Percentiles rank a stretch among this genome's conserved stretches.
Conservation (phyloP, 2,329 filamentous ascomycete genomes). For the Aciculosporium take region DNA sequence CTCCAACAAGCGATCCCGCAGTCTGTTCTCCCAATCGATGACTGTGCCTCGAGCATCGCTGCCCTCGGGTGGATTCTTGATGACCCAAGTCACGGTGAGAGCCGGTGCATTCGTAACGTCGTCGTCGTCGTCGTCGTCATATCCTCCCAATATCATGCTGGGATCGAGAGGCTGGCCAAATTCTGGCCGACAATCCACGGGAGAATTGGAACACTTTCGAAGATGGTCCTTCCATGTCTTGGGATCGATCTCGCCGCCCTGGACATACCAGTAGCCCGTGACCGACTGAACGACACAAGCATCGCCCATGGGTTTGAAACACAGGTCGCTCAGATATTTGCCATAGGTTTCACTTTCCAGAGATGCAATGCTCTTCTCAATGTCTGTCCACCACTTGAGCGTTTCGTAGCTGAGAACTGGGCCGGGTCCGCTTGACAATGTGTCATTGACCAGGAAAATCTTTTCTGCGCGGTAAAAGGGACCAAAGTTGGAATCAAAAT, state of each 20-base stretch:
- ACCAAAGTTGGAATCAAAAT: slow-evolving; percentile 86
- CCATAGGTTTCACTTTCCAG: slow-evolving; percentile 57
- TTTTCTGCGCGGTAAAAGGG: slow-evolving; percentile 94
- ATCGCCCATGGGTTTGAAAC: slow-evolving; percentile 81
- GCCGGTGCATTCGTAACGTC: slow-evolving; percentile 62
- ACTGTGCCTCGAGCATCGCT: slow-evolving; percentile 55
- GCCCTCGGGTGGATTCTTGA: slow-evolving; percentile 71
- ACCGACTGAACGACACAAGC: slow-evolving; percentile 88
- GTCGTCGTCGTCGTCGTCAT: slow-evolving; percentile 47
- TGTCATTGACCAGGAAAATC: slow-evolving; percentile 86
- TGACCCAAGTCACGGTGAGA: slow-evolving; percentile 85
- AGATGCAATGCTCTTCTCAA: slow-evolving; percentile 62
- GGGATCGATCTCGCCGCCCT: slow-evolving; percentile 18
- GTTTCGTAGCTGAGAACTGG: slow-evolving; percentile 83
- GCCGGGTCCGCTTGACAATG: slow-evolving; percentile 43
- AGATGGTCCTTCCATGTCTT: slow-evolving; percentile 60
- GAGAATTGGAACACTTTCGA: slow-evolving; percentile 59
- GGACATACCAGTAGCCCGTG: slow-evolving; percentile 72
- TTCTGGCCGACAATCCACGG: slow-evolving; percentile 71
- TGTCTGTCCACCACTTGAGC: slow-evolving; percentile 82
- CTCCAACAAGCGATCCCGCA: slow-evolving; percentile 60
- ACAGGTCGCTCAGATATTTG: slow-evolving; percentile 66
- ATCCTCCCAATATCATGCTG: slow-evolving; percentile 75
- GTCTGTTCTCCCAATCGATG: slow-evolving; percentile 76
- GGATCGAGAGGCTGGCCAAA: slow-evolving; percentile 83